Percentiles rank a stretch among this genome's conserved stretches.
Evolutionary conservation across 106 monocot species (phyloP).

Genomic region (Acorus gramineus): DNA sequence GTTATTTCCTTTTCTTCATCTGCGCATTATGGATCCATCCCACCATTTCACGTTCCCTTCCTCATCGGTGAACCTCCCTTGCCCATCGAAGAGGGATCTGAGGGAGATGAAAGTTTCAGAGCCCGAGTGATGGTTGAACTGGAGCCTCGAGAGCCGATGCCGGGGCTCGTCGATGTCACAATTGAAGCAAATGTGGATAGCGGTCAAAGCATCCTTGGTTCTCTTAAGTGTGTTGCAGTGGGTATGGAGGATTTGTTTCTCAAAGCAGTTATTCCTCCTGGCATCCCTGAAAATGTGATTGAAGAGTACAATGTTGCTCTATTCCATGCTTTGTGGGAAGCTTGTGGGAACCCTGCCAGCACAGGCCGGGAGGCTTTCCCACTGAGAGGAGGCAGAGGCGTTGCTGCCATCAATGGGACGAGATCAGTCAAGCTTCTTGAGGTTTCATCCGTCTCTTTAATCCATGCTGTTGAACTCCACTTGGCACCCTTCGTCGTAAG

Average conservation of each 20-base stretch:
- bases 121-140: slow-evolving; percentile 54
- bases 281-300: slow-evolving; percentile 26
- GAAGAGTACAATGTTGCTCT: slow-evolving; percentile 43
- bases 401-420: slow-evolving; percentile 69
- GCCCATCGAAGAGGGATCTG: slow-evolving; percentile 15
- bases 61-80: slow-evolving; percentile 60
- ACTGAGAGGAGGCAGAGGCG: slow-evolving; percentile 64
- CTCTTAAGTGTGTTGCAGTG: slow-evolving; percentile 47
- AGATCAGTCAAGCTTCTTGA: slow-evolving; percentile 87
- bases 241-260: slow-evolving; percentile 97
- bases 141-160: slow-evolving; percentile 78
- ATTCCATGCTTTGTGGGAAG: slow-evolving; percentile 92
- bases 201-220: slow-evolving; percentile 63
- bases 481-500: slow-evolving; percentile 69
- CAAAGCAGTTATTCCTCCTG: slow-evolving; percentile 42
- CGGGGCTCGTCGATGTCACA: slow-evolving; percentile 55
- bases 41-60: slow-evolving; percentile 66
- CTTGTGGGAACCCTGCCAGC: slow-evolving; percentile 55
- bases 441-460: slow-evolving; percentile 29
- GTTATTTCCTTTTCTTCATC: slow-evolving; percentile 60
- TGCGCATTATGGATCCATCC: slow-evolving; percentile 65
- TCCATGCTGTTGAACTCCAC: slow-evolving; percentile 43
- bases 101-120: slow-evolving; percentile 17
- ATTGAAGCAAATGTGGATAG: slow-evolving; percentile 67
- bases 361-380: slow-evolving; percentile 67